A percentile compares a stretch with the other conserved stretches of the same genome.
Conservation (phyloP, 352 stramenopile species). For the Pythium myriotylum region DNA sequence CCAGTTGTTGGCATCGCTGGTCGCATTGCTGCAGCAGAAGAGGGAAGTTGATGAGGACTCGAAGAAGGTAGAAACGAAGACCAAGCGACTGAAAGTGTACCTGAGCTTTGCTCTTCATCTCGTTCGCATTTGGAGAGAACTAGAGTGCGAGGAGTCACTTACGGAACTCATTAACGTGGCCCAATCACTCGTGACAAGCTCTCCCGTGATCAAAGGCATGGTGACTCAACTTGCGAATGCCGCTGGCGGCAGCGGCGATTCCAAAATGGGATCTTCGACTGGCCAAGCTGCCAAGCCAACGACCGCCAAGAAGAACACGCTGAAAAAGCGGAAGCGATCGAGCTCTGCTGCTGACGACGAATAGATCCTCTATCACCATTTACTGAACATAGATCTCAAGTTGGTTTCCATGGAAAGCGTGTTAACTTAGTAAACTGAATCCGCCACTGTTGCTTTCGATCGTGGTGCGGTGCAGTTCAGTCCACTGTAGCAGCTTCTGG, state of each 20-base stretch:
- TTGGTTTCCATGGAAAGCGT: not conserved
- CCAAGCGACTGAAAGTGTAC: slow-evolving; percentile 80
- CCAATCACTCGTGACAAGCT: slow-evolving; percentile 53
- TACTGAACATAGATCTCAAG: slow-evolving; percentile 17
- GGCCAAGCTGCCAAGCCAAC: slow-evolving; percentile 13
- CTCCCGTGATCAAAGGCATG: slow-evolving; percentile 75
- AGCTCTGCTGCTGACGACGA: slow-evolving; percentile 15
- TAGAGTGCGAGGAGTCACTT: slow-evolving; percentile 22
- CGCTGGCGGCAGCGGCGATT: slow-evolving; percentile 32
- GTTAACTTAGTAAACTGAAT: slow-evolving; percentile 14
- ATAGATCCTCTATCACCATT: slow-evolving; percentile 12
- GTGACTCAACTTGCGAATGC: slow-evolving; percentile 53
- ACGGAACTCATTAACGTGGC: slow-evolving; percentile 44
- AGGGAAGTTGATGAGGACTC: slow-evolving; percentile 24
- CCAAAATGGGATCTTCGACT: slow-evolving; percentile 9
- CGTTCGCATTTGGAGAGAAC: slow-evolving; percentile 58
- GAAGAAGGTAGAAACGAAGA: slow-evolving; percentile 47
- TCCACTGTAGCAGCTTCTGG: slow-evolving; percentile 73
- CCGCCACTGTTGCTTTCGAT: slow-evolving; percentile 34
- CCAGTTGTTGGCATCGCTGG: slow-evolving; percentile 44
- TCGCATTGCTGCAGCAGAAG: slow-evolving; percentile 46
- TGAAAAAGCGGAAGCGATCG: slow-evolving; percentile 30
- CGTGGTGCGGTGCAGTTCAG: slow-evolving; percentile 61
- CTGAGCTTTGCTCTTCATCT: slow-evolving; percentile 69
- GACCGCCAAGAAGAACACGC: slow-evolving; percentile 29